Evolutionary conservation across 2,329 filamentous ascomycete species (phyloP), one percentile per base, ranked within the genome.

Genomic region (Ophiostoma perfectum): DNA sequence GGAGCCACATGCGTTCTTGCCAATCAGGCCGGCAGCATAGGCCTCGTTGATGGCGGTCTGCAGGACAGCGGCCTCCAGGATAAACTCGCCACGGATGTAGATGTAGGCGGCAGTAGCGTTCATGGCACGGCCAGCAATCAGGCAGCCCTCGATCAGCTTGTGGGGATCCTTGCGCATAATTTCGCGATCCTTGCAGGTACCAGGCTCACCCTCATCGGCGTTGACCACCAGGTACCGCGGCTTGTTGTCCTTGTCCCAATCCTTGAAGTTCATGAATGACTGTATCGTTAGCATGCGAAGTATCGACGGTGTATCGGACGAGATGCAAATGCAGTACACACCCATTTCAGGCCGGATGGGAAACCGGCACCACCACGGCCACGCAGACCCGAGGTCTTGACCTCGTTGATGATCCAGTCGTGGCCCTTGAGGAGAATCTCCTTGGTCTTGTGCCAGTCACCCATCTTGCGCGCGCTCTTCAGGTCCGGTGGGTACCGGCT

Each of bases 211-310:
- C 83, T 99, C 95, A 79, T 99, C 95, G 74, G 95, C 95, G 77
- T 99, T 99, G 82, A 99, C 92, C 71, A 99, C 94, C 68, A 99
- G 84, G 78, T 99, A 99, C 76, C 95, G 89, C 73, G 95, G 95
- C 81, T 96, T 96, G 75, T 81, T 90, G 79, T 98, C 95, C 82
- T 99, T 96, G 76, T 99, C 94, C 95, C 95, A 99, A 76, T 93
- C 95, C 82, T 97, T 97, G 85, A 94, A 93, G 85, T 99, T 99
- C 95, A 99, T 99, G 81, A 99, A 99, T 65, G 93, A 97, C 93
- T 96, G 27, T 2, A 9, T 4, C 11, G 67, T 68, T 49, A 68
- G 67, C 14, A 18, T 18, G 7, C 14, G 3, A 16, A 52, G 0
- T 3, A 3, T 47, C 66, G 45, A 27, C 27, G 27, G 27, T 27